A percentile compares a stretch with the other conserved stretches of the same genome.
These are phyloP conservation scores for Cryptosporidium bovis DNA, from an alignment of 169 alveolate genomes.

Conservation along the genomic window DNA sequence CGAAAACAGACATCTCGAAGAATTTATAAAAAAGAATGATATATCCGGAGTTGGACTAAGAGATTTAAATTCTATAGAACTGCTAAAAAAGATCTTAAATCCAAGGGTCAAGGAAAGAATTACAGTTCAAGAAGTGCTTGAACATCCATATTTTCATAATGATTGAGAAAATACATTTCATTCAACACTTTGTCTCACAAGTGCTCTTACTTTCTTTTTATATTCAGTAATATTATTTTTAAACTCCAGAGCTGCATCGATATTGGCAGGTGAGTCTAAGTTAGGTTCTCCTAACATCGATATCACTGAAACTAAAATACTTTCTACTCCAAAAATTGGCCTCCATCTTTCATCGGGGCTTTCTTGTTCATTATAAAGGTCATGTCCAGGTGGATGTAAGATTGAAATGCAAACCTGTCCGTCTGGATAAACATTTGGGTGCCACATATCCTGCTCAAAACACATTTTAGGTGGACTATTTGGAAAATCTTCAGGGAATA, in stretches of 20 bases:
- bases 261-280: conserved; percentile 96
- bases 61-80: conserved; percentile 5
- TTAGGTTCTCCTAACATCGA: conserved; percentile 97
- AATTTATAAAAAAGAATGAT: conserved; percentile 42
- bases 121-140: conserved; percentile 24
- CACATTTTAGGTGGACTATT: conserved; percentile 97
- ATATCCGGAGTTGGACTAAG: conserved; percentile 46
- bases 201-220: conserved; percentile 88
- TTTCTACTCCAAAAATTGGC: conserved; percentile 96
- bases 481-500: conserved; percentile 97
- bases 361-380: conserved; percentile 94
- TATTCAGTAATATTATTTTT: conserved; percentile 87
- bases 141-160: conserved; percentile 54
- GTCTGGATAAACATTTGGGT: conserved; percentile 94
- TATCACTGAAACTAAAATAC: conserved; percentile 93
- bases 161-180: background rate
- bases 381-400: conserved; percentile 96
- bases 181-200: conserved; percentile 81
- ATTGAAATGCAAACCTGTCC: conserved; percentile 98
- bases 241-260: conserved; percentile 93
- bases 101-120: conserved; percentile 61
- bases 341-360: conserved; percentile 98
- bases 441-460: conserved; percentile 97
- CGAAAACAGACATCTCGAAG: background rate
- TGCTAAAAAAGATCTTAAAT: conserved; percentile 17